Base-by-base conservation (phyloP, 2,329 filamentous ascomycete species). In the Simplicillium sp. region DNA sequence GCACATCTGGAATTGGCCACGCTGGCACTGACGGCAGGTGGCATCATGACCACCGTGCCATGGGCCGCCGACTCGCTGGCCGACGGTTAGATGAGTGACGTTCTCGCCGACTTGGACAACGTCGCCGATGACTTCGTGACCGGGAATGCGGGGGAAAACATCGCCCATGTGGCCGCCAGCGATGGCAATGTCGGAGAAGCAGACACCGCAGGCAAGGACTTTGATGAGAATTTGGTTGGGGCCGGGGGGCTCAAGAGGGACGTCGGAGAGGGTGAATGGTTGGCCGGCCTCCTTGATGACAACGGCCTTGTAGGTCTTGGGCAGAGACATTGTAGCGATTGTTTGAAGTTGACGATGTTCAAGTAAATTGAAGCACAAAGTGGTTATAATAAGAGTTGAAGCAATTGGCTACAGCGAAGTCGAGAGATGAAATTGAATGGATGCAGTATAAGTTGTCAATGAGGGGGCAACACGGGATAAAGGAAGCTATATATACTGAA, bases 61-160 rank as follows among this genome's bases (percentile, higher is more conserved):
- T 1, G 71, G 59, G 0, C 73, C 78, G 11, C 84, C 84, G 4
- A 86, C 75, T 3, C 78, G 68, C 42, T 86, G 80, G 8, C 82
- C 82, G 1, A 75, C 63, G 42, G 73, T 67, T 65, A 81, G 79
- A 17, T 65, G 62, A 41, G 67, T 72, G 39, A 82, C 79, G 2
- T 57, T 62, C 0, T 71, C 62, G 6, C 78, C 77, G 1, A 85
- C 56, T 7, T 73, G 73, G 13, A 75, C 80, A 3, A 88, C 67
- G 11, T 76, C 73, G 11, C 84, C 83, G 41, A 88, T 73, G 29
- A 82, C 64, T 56, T 88, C 84, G 59, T 89, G 84, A 16, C 84
- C 84, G 0, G 81, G 78, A 2, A 79, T 61, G 6, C 75, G 69
- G 2, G 82, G 82, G 50, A 74, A 80, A 15, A 68, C 50, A 34